Percentiles rank a stretch among this genome's conserved stretches.
Conservation (phyloP, 768 basidiomycete genomes). For the Pleurotus sapidus region DNA sequence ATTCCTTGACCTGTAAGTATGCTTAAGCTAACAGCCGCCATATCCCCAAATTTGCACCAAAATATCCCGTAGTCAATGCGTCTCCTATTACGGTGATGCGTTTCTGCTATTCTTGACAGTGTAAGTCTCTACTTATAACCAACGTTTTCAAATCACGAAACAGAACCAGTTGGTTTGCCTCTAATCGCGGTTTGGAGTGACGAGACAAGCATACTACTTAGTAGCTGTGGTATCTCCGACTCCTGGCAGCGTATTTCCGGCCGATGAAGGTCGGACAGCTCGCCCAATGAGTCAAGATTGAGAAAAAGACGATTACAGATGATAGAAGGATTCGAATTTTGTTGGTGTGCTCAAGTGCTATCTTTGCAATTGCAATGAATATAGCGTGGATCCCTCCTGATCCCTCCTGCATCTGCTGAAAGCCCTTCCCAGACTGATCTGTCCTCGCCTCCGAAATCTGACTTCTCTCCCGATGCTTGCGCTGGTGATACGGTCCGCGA, state of each 20-base stretch:
- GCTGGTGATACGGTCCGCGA: neutral
- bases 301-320: constrained; percentile 73
- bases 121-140: constrained; percentile 33
- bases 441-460: neutral
- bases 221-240: constrained; percentile 8
- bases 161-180: constrained; percentile 24
- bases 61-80: neutral
- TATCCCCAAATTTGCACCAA: constrained; percentile 1
- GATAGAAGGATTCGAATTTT: constrained; percentile 47
- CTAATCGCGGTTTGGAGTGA: no score
- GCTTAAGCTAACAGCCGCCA: neutral
- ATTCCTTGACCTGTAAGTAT: neutral
- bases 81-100: constrained; percentile 39
- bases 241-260: constrained; percentile 11
- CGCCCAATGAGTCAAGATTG: constrained; percentile 41
- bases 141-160: neutral
- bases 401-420: constrained; percentile 58
- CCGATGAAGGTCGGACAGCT: constrained; percentile 31
- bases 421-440: constrained; percentile 36
- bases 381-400: constrained; percentile 58
- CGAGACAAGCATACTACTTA: no score
- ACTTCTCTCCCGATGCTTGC: neutral
- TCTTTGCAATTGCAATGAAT: constrained; percentile 54
- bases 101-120: constrained; percentile 66
- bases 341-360: constrained; percentile 69